Conservation (phyloP, 2,329 filamentous ascomycete genomes). For the Calonectria pseudoreteaudii region DNA sequence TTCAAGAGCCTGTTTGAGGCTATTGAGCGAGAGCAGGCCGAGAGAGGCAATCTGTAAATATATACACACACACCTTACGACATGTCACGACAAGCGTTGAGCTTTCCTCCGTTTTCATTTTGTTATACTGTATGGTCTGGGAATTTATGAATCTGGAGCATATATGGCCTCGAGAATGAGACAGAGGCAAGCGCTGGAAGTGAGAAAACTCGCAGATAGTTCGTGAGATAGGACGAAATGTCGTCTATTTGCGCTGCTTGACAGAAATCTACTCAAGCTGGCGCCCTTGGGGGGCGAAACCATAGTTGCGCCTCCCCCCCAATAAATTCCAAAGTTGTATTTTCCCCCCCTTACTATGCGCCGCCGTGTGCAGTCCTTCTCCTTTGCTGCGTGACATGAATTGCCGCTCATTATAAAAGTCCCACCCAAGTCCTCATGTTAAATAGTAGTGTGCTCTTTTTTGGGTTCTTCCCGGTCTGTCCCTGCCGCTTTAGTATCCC, state of each 20-base stretch:
- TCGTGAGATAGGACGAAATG: slow-evolving; percentile 8
- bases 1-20: slow-evolving; percentile 97
- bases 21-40: slow-evolving; percentile 91
- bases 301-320: background rate
- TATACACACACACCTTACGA: background rate
- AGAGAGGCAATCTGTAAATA: slow-evolving; percentile 81
- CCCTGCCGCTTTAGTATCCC: slow-evolving; percentile 34
- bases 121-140: background rate
- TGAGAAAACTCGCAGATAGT: background rate
- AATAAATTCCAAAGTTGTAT: slow-evolving; percentile 10
- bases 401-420: slow-evolving; percentile 22
- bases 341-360: slow-evolving; percentile 14
- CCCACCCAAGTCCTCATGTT: slow-evolving; percentile 17
- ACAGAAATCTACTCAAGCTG: slow-evolving; percentile 1
- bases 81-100: slow-evolving; percentile 11
- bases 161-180: background rate
- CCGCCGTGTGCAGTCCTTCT: slow-evolving; percentile 19
- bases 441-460: slow-evolving; percentile 24
- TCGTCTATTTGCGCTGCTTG: slow-evolving; percentile 16
- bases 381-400: slow-evolving; percentile 19
- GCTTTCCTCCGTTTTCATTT: background rate
- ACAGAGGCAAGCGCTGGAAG: background rate
- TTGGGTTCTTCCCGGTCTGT: no score
- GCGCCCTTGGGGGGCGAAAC: background rate
- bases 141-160: slow-evolving; percentile 1